Evolutionary conservation across 495 filamentous ascomycete species (phyloP).

Genomic region (Cetradonia linearis): DNA sequence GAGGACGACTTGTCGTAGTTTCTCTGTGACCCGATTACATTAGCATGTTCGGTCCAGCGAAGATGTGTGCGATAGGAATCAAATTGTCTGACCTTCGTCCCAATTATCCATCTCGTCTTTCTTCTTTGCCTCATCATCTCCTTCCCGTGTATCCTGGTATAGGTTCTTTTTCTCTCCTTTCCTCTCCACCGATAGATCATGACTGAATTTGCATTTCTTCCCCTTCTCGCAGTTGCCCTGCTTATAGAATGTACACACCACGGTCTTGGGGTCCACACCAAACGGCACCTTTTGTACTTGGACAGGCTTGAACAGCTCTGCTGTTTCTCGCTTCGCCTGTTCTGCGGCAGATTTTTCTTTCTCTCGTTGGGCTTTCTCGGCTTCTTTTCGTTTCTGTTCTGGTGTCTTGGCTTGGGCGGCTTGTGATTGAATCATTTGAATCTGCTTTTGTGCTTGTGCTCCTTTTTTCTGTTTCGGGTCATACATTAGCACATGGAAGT

Average conservation of each 20-base stretch:
- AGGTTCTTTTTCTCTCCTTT: conserved; percentile 86
- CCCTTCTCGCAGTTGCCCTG: conserved; percentile 97
- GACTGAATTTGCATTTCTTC: conserved; percentile 93
- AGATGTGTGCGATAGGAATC: neutral
- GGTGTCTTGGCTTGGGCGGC: conserved; percentile 59
- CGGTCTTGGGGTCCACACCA: conserved; percentile 95
- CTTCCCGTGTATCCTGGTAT: conserved; percentile 76
- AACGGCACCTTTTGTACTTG: conserved; percentile 95
- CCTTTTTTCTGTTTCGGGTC: conserved; percentile 66
- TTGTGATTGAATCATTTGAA: conserved; percentile 67
- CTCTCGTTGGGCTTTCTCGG: conserved; percentile 75
- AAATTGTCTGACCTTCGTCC: conserved; percentile 51
- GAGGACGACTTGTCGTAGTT: conserved; percentile 77
- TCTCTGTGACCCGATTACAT: conserved; percentile 40
- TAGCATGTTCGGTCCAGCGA: neutral
- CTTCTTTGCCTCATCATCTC: conserved; percentile 61
- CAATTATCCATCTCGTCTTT: conserved; percentile 88
- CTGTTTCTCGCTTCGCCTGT: conserved; percentile 62
- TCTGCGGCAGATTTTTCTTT: conserved; percentile 84
- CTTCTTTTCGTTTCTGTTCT: conserved; percentile 80
- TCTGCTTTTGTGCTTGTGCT: conserved; percentile 73
- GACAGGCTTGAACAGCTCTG: conserved; percentile 86
- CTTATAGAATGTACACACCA: conserved; percentile 93
- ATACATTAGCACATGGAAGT: neutral
- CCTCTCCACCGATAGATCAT: conserved; percentile 80